Base-by-base conservation (phyloP, 768 basidiomycete genomes). In the Coprinopsis strossmayeri region DNA sequence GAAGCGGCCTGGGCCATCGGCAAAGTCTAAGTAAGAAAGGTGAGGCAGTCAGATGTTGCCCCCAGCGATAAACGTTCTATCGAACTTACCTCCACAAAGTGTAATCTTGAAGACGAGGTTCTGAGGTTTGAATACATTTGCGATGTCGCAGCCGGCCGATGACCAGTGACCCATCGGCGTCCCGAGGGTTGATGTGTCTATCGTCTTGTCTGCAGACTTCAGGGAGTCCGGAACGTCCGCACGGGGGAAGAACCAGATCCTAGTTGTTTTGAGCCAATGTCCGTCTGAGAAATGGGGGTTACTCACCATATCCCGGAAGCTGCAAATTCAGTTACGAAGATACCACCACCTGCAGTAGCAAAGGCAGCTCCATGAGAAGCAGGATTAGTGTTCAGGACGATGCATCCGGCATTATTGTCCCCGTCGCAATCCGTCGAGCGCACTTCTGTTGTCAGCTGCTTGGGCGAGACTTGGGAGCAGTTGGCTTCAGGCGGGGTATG, bases 241-340 rank as follows among this genome's bases (percentile, higher is more conserved):
- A n/a, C 55, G 30, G 32, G 53, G 25, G 27, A 54, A 52, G 44
- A 57, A 54, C 55, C 55, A 57, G 12, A 54, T 48, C 10, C 55
- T 56, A 26, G 13, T 11, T 17, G 18, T 21, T 11, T 32, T 7
- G 15, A 13, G 11, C 13, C 17, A n/a, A n/a, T n/a, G n/a, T n/a
- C n/a, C n/a, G n/a, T 41, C 17, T 37, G 10, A 39, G 7, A 45
- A 23, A 18, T 45, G 17, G 17, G 17, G 17, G 35, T 10, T 10
- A 38, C 9, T 54, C 58, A 84, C 82, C 77, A 81, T 26, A 89
- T 79, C 9, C 82, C 85, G 34, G 64, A 69, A 20, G 70, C 62
- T 1, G 85, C 82, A 50, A 82, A 80, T 60, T 89, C 85, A 1
- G 87, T 85, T 17, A 87, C 80, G 53, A 76, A 91, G 10, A 87